Conservation (phyloP, 2,329 filamentous ascomycete species). For the Penicillium concentricum region DNA sequence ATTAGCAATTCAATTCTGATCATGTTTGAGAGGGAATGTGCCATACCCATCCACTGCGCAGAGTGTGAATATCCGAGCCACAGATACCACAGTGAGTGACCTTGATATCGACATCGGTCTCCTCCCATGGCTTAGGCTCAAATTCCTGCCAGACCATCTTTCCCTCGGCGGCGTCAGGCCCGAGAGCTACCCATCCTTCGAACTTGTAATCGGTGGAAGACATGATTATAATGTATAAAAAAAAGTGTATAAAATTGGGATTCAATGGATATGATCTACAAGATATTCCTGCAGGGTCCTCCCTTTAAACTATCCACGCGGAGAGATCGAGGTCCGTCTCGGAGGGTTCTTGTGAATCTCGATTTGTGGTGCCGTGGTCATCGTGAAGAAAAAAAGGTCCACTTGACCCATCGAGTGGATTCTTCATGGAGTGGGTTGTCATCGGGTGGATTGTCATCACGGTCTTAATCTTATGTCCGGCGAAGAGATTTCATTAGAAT, state of each 20-base stretch:
- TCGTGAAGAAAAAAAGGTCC: background rate
- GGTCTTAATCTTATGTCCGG: conserved; percentile 3
- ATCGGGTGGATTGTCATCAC: conserved; percentile 3
- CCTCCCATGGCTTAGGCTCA: conserved; percentile 64
- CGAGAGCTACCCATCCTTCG: conserved; percentile 57
- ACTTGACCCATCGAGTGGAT: background rate
- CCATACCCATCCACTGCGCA: conserved; percentile 50
- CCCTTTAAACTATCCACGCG: conserved; percentile 2
- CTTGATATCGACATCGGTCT: conserved; percentile 63
- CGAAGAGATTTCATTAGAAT: background rate
- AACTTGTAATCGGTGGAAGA: conserved; percentile 49
- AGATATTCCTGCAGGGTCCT: background rate
- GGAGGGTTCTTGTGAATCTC: background rate
- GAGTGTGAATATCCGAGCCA: conserved; percentile 59
- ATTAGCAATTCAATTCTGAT: background rate
- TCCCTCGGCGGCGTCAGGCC: conserved; percentile 49
- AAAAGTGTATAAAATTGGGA: background rate
- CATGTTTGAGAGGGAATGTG: background rate
- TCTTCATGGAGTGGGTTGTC: background rate
- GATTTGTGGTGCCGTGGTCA: background rate
- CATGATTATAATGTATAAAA: conserved; percentile 14
- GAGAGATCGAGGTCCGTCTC: background rate
- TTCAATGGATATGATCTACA: background rate
- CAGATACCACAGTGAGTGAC: conserved; percentile 65
- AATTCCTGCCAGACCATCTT: conserved; percentile 57